Conservation (phyloP, 192 early-diverging fungal species). For the Entomortierella lignicola region DNA sequence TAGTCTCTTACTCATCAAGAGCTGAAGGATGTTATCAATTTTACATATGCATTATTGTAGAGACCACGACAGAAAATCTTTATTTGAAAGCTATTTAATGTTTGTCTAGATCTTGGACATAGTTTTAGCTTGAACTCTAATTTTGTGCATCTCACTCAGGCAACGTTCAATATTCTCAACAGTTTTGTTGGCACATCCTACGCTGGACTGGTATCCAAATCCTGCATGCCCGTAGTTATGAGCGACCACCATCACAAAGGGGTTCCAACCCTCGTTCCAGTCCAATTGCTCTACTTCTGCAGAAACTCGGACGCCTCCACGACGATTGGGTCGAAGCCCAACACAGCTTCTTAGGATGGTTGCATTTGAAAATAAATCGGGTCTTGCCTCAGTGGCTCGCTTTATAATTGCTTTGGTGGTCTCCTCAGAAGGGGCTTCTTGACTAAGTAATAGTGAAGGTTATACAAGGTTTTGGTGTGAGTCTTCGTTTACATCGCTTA, state of each 20-base stretch:
- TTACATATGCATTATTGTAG: too few relatives aligned
- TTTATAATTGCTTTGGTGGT: conserved; percentile 61
- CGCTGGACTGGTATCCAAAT: conserved; percentile 72
- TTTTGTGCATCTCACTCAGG: conserved; percentile 11
- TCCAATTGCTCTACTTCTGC: conserved; percentile 55
- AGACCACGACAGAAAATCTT: too few relatives aligned
- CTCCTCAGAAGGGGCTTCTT: conserved; percentile 32
- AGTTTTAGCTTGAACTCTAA: conserved; percentile 18
- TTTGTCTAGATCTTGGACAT: conserved; percentile 7
- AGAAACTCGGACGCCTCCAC: conserved; percentile 65
- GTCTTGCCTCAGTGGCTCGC: conserved; percentile 49
- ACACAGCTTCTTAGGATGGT: conserved; percentile 57
- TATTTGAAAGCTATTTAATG: too few relatives aligned
- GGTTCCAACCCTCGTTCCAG: conserved; percentile 30
- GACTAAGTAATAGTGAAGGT: conserved; percentile 12
- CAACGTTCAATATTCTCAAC: conserved; percentile 55
- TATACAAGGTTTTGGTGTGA: too few relatives aligned
- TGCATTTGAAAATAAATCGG: conserved; percentile 58
- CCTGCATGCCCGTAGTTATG: conserved; percentile 79
- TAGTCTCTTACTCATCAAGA: too few relatives aligned
- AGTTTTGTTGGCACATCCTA: conserved; percentile 63
- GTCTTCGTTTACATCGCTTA: too few relatives aligned
- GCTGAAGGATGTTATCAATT: too few relatives aligned
- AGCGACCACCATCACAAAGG: conserved; percentile 50
- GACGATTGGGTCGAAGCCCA: conserved; percentile 66